Evolutionary conservation across 139 green algal genomes (phyloP), one percentile per base, ranked within the genome.

Genomic region (Pleodorina starrii): DNA sequence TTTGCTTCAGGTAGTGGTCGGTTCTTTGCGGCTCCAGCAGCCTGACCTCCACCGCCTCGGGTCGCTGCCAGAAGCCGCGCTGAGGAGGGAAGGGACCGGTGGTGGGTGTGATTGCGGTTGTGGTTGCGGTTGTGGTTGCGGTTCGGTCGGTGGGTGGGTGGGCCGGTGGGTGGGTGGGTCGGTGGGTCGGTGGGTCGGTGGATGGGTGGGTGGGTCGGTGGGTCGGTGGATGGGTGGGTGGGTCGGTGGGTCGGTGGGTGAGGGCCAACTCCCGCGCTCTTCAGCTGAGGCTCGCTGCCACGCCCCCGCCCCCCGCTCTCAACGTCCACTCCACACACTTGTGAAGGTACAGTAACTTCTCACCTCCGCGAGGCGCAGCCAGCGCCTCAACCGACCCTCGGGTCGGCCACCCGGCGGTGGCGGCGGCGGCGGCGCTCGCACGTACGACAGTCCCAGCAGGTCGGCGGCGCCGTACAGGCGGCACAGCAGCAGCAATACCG

Each of bases 11-110:
- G 81, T 87, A 78, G 35, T 12, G 2, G 27, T 78, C 43, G 29
- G 81, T 79, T 60, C 81, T 42, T 6, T 51, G 3, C 1, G 81
- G 81, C 63, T 87, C 81, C 60, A 79, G 44, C 63, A 40, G 42
- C 60, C 10, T 1, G 42, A 66, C 17, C 2, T 32, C 43, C 11
- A 60, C 1, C 14, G 5, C 35, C 43, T 78, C 81, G 2, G 60
- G 81, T 17, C 81, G 81, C 12, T 38, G 17, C 81, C 81, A 87
- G 43, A 66, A 63, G 81, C 81, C 81, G 43, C 81, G 81, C 81
- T 78, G 81, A 19, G 44, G 42, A 23, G 2, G 5, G 57, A 40
- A 51, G 40, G 54, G 25, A 44, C 14, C 48, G 32, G 32, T 29
- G 19, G 19, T 23, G 7, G 29, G 14, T 2, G 54, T 51, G 75